Conservation (phyloP, 2,329 filamentous ascomycete species). For the Stenocarpella maydis region DNA sequence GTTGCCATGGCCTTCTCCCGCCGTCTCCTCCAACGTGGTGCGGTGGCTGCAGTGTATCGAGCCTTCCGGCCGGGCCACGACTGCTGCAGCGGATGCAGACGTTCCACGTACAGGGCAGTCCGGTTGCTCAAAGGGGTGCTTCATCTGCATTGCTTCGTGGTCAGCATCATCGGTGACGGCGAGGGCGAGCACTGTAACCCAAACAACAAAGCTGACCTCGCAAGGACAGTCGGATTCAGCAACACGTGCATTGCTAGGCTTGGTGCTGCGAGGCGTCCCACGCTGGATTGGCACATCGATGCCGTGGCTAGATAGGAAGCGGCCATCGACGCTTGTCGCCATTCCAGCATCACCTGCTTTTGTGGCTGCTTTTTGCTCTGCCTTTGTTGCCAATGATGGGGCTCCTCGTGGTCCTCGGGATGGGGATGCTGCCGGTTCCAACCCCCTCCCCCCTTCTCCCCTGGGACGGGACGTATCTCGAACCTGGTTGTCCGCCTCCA, state of each 20-base stretch:
- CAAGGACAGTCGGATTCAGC: slow-evolving; percentile 5
- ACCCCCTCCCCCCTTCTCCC: too few relatives aligned
- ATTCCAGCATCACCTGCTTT: slow-evolving; percentile 19
- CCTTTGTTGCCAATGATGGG: neutral
- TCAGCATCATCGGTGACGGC: slow-evolving; percentile 21
- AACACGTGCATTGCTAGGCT: slow-evolving; percentile 22
- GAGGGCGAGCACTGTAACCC: neutral
- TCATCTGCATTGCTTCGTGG: slow-evolving; percentile 1
- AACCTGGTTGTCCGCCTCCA: neutral
- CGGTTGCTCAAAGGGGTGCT: neutral
- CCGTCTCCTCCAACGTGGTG: slow-evolving; percentile 27
- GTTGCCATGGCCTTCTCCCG: neutral
- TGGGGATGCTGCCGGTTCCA: neutral
- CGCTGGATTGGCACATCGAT: slow-evolving; percentile 25
- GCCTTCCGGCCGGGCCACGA: slow-evolving; percentile 10
- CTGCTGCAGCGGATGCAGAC: slow-evolving; percentile 15
- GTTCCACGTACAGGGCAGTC: neutral
- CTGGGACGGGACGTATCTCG: neutral
- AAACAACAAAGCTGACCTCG: slow-evolving; percentile 17
- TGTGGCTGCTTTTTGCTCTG: slow-evolving; percentile 13
- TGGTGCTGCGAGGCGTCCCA: neutral
- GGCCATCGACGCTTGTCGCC: slow-evolving; percentile 21
- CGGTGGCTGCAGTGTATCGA: slow-evolving; percentile 25
- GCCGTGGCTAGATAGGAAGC: slow-evolving; percentile 17
- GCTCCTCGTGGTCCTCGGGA: slow-evolving; percentile 5